Evolutionary conservation across 202 grass and related monocot genomes (phyloP).

Genomic region (Schoenoplectus triqueter): DNA sequence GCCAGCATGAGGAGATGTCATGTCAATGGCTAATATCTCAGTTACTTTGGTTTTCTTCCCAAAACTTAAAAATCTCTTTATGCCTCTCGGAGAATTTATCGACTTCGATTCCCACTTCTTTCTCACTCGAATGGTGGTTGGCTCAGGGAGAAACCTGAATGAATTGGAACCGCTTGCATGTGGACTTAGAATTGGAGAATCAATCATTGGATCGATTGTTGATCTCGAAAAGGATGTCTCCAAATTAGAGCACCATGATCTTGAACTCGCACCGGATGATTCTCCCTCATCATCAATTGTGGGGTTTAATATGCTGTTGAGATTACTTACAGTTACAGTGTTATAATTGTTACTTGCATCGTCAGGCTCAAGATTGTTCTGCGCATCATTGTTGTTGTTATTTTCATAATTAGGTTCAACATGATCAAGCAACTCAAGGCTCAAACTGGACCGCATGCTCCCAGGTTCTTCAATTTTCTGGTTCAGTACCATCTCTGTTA

Average conservation of each 20-base stretch:
- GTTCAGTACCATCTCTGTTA: slow-evolving; percentile 30
- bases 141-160: slow-evolving; percentile 45
- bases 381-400: slow-evolving; percentile 5
- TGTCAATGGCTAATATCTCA: slow-evolving; percentile 30
- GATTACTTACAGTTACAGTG: slow-evolving; percentile 4
- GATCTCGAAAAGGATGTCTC: slow-evolving; percentile 66
- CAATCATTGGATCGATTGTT: slow-evolving; percentile 40
- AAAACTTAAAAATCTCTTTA: slow-evolving; percentile 73
- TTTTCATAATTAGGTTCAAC: slow-evolving; percentile 24
- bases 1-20: slow-evolving; percentile 40
- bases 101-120: slow-evolving; percentile 48
- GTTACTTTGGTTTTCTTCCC: slow-evolving; percentile 59
- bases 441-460: slow-evolving; percentile 36
- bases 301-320: slow-evolving; percentile 30
- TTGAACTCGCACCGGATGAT: slow-evolving; percentile 46
- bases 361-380: background rate
- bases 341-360: background rate
- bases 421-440: slow-evolving; percentile 28
- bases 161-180: slow-evolving; percentile 44
- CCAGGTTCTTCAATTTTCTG: slow-evolving; percentile 9
- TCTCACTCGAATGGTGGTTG: slow-evolving; percentile 35
- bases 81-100: slow-evolving; percentile 49
- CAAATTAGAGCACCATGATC: slow-evolving; percentile 64
- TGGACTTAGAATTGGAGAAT: slow-evolving; percentile 46
- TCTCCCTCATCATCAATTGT: slow-evolving; percentile 34